Evolutionary conservation across 352 stramenopile species (phyloP), one percentile per base, ranked within the genome.

Genomic region (Salisapilia sapeloensis): DNA sequence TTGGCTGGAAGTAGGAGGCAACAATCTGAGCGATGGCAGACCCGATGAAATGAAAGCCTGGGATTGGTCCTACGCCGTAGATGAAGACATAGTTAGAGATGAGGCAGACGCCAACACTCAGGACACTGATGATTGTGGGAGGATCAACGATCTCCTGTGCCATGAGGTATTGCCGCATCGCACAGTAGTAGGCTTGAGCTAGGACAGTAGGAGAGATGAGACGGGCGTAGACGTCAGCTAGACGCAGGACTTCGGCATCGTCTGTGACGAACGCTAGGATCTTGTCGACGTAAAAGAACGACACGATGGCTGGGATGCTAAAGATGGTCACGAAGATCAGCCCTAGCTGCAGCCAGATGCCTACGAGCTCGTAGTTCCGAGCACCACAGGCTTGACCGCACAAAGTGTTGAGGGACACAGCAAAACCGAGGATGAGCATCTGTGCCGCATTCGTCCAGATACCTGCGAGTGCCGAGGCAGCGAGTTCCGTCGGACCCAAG

Each of bases 391-490:
- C 69, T 29, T 89, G 66, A 9, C 72, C 66, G 29, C 72, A 85
- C 15, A 89, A 52, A 36, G 72, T 85, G 41, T 61, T 81, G 16
- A 85, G 60, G n/a, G 72, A 79, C 13, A 76, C 53, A 14, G 72
- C 70, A 39, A 79, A 76, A 38, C 66, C 69, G 35, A 78, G 83
- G 46, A 84, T 78, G 29, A 82, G 42, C 31, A 83, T 76, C 47
- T 83, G 74, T 28, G 81, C 60, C 47, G 59, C 74, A 40, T 66
- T 71, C 10, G 64, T 85, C 69, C 67, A 89, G 38, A 89, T 78
- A 29, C 66, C 63, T 3, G 74, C 66, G 3, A 89, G 48, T 16
- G 74, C 66, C 11, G 53, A 70, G 13, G 65, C 69, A 1, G 74
- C 74, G 9, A 89, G 52, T 29, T 84, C 74, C 32, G 61, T 64